Evolutionary conservation across 164 flowering plant species (phyloP).

Genomic region (Vitis amurensis): DNA sequence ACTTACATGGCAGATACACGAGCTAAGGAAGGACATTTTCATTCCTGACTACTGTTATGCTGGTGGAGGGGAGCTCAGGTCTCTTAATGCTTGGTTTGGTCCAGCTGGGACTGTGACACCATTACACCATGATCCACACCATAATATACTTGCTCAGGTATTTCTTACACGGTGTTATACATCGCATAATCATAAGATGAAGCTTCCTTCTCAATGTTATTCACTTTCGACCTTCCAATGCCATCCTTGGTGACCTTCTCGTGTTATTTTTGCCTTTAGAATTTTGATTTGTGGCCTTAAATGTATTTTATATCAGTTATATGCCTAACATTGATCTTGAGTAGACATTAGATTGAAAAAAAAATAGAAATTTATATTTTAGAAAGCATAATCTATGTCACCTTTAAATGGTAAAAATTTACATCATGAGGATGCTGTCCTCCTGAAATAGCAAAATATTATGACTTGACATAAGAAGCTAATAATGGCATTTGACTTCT

Average conservation of each 20-base stretch:
- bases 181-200: not conserved
- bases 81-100: slow-evolving; percentile 98
- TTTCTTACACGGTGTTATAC: not conserved
- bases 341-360: no score
- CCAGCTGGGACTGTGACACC: slow-evolving; percentile 98
- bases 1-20: slow-evolving; percentile 56
- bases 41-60: slow-evolving; percentile 90
- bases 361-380: no score
- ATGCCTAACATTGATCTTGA: no score
- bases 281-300: no score
- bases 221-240: not conserved
- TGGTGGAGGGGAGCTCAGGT: slow-evolving; percentile 87
- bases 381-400: no score
- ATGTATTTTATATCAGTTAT: no score
- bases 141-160: slow-evolving; percentile 97
- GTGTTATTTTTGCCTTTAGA: not conserved
- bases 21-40: slow-evolving; percentile 72
- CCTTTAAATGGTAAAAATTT: no score
- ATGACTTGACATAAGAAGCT: no score
- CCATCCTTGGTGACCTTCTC: no score
- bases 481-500: no score
- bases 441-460: no score
- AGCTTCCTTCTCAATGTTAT: not conserved
- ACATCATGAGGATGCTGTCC: no score
- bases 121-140: slow-evolving; percentile 98